These are phyloP conservation scores for Diaporthe citrichinensis DNA, from an alignment of 2,329 filamentous ascomycete species.

Conservation along the genomic window DNA sequence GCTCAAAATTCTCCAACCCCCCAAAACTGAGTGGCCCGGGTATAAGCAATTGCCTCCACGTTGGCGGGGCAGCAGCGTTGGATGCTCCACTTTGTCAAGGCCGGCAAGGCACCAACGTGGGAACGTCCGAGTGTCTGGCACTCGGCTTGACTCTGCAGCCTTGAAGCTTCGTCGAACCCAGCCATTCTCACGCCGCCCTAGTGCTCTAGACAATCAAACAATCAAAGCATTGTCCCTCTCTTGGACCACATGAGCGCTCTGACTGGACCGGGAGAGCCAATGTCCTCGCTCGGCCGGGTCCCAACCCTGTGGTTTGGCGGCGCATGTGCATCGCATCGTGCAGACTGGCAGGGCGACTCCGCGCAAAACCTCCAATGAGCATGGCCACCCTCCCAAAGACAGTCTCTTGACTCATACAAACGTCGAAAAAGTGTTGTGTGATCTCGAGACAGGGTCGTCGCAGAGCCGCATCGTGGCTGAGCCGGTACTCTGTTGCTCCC, in stretches of 20 bases:
- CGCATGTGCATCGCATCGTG: neutral
- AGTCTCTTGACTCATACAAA: constrained; percentile 2
- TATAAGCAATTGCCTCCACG: neutral
- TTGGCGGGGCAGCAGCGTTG: constrained; percentile 15
- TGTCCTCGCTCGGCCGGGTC: neutral
- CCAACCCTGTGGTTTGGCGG: constrained; percentile 6
- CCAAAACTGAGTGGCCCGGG: neutral
- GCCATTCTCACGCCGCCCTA: constrained; percentile 21
- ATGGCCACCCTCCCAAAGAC: neutral
- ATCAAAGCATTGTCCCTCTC: neutral
- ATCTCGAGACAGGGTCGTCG: neutral
- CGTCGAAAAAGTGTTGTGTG: neutral
- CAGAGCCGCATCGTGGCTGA: constrained; percentile 23
- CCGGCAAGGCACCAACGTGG: constrained; percentile 22
- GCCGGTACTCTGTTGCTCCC: neutral
- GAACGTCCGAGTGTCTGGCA: constrained; percentile 2
- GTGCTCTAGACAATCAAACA: neutral
- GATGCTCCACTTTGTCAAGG: neutral
- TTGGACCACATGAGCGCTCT: neutral
- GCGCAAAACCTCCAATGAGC: constrained; percentile 26
- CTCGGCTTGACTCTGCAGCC: constrained; percentile 11
- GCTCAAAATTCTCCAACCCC: constrained; percentile 14
- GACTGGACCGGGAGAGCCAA: constrained; percentile 1
- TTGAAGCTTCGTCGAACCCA: neutral
- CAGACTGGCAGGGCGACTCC: constrained; percentile 4